Conservation (phyloP, 495 filamentous ascomycete species). For the Penicillium angulare region DNA sequence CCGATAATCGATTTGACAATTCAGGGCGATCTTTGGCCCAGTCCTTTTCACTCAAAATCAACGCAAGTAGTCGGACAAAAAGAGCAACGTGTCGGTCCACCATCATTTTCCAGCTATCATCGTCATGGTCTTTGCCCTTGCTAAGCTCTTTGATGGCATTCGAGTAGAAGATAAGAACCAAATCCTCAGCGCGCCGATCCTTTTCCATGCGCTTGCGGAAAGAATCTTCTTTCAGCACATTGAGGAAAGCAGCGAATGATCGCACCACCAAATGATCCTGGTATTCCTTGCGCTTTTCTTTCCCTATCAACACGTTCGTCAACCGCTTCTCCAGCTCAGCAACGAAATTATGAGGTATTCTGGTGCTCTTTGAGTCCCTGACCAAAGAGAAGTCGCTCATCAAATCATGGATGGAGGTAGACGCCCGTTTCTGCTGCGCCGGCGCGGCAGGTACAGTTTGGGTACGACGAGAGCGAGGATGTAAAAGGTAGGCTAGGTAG, state of each 20-base stretch:
- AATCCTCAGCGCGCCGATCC: conserved; percentile 87
- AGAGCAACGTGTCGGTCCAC: conserved; percentile 94
- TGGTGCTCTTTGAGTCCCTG: conserved; percentile 71
- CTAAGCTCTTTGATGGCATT: conserved; percentile 85
- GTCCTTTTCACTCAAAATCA: conserved; percentile 75
- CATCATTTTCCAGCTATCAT: conserved; percentile 88
- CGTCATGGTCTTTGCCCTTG: conserved; percentile 76
- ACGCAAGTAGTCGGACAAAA: conserved; percentile 83
- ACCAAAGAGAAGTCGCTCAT: conserved; percentile 75
- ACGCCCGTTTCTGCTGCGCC: conserved; percentile 61
- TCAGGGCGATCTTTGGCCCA: conserved; percentile 81
- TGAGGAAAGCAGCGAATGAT: conserved; percentile 78
- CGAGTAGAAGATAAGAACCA: conserved; percentile 84
- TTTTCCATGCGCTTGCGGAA: conserved; percentile 83
- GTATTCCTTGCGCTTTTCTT: conserved; percentile 73
- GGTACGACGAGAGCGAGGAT: conserved; percentile 81
- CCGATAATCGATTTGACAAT: conserved; percentile 71
- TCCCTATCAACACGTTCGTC: conserved; percentile 64
- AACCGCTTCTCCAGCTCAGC: conserved; percentile 66
- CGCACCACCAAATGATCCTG: conserved; percentile 73
- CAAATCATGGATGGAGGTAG: conserved; percentile 69
- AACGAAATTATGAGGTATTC: conserved; percentile 78
- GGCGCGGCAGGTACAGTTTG: conserved; percentile 69
- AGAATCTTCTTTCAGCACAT: conserved; percentile 67
- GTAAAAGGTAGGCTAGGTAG: conserved; percentile 89